Percentiles rank a stretch among this genome's conserved stretches.
Conservation (phyloP, 768 basidiomycete genomes). For the Lanmaoa pseudosensibilis region DNA sequence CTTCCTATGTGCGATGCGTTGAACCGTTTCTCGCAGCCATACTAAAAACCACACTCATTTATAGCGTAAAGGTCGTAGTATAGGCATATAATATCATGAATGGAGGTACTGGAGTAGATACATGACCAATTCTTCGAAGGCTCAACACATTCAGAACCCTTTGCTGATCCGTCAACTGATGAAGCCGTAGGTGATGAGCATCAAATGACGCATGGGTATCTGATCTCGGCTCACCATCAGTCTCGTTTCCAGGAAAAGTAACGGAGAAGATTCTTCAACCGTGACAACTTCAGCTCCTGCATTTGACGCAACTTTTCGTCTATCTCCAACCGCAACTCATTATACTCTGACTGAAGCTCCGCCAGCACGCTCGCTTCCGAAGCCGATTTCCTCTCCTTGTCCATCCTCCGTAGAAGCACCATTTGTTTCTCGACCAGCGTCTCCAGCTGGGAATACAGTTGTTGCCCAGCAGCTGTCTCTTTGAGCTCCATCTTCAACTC, state of each 20-base stretch:
- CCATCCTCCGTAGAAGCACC: conserved; percentile 4
- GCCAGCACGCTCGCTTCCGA: background rate
- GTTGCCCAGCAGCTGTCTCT: conserved; percentile 10
- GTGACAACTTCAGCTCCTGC: conserved; percentile 12
- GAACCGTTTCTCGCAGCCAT: background rate
- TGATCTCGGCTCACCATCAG: background rate
- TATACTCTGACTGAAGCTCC: conserved; percentile 13
- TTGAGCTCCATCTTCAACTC: conserved; percentile 5
- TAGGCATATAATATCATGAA: background rate
- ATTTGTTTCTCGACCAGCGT: conserved; percentile 8
- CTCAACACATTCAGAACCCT: background rate
- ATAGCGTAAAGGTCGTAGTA: no score
- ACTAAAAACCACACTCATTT: no score
- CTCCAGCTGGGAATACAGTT: no score
- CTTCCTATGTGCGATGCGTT: background rate
- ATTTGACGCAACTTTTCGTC: conserved; percentile 10
- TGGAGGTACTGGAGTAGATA: background rate
- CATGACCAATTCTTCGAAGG: background rate
- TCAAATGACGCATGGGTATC: background rate
- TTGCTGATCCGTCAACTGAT: background rate
- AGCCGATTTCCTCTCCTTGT: conserved; percentile 6
- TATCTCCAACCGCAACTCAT: background rate
- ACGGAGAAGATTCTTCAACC: background rate
- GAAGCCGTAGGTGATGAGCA: no score
- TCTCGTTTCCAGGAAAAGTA: background rate